These are phyloP conservation scores for Kingdonia uniflora DNA, from an alignment of 164 flowering plant species.

Conservation along the genomic window DNA sequence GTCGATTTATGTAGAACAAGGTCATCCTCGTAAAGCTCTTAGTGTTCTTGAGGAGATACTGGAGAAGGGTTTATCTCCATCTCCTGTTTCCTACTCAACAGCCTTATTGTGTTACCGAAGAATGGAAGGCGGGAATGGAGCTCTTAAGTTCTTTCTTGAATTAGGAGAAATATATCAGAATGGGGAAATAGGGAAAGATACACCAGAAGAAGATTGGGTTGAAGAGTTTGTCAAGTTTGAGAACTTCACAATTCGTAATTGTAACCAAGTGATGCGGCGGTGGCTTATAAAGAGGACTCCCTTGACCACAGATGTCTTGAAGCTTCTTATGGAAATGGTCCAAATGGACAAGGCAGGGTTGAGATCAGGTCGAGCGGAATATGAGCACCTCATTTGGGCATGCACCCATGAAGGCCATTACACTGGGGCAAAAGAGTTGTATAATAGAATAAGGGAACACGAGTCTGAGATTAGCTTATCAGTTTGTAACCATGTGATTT, in stretches of 20 bases:
- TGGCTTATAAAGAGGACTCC: conserved; percentile 64
- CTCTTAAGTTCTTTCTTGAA: conserved; percentile 52
- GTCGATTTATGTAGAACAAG: conserved; percentile 60
- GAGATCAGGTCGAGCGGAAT: conserved; percentile 38
- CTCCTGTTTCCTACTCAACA: conserved; percentile 73
- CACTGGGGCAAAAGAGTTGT: conserved; percentile 66
- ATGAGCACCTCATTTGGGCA: conserved; percentile 83
- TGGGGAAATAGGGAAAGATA: conserved; percentile 41
- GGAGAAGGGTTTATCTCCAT: conserved; percentile 43
- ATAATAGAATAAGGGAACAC: conserved; percentile 54
- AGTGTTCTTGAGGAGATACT: conserved; percentile 43
- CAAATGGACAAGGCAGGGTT: conserved; percentile 59
- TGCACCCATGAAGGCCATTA: conserved; percentile 70
- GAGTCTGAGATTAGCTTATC: conserved; percentile 65
- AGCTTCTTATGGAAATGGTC: conserved; percentile 61
- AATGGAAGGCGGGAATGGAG: conserved; percentile 80
- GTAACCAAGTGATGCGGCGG: conserved; percentile 75
- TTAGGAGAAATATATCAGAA: conserved; percentile 44
- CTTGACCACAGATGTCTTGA: conserved; percentile 41
- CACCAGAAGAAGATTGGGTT: conserved; percentile 42
- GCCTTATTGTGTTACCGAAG: conserved; percentile 64
- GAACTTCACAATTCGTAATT: conserved; percentile 49
- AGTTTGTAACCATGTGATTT: conserved; percentile 84
- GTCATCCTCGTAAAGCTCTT: conserved; percentile 44
- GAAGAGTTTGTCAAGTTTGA: conserved; percentile 54